phyloP scores from a whole-genome alignment of 495 filamentous ascomycete species.

The Penicillium bialowiezense region DNA sequence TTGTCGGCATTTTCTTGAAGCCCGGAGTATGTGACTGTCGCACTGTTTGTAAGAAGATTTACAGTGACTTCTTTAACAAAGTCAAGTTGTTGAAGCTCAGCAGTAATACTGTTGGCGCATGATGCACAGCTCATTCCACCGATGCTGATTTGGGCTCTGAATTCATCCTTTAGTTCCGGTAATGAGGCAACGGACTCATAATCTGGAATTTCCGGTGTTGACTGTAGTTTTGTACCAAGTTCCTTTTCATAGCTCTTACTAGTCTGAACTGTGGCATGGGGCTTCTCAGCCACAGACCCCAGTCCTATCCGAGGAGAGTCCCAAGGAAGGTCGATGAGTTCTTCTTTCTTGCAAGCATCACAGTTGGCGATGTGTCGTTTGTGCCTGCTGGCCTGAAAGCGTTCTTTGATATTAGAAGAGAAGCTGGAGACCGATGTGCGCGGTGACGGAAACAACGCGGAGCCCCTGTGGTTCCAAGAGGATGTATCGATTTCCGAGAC shows the following conservation, averaged over 20 bases:
- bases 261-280: not conserved
- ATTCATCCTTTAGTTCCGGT: conserved; percentile 18
- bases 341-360: conserved; percentile 47
- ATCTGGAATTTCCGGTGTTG: not conserved
- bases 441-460: conserved; percentile 21
- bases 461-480: conserved; percentile 29
- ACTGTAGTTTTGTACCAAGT: not conserved
- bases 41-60: conserved; percentile 59
- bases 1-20: conserved; percentile 39
- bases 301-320: conserved; percentile 7
- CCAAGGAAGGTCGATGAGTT: conserved; percentile 9
- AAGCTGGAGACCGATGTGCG: conserved; percentile 20
- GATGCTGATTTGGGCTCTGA: conserved; percentile 49
- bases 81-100: conserved; percentile 45
- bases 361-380: conserved; percentile 45
- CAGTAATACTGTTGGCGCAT: conserved; percentile 54
- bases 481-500: conserved; percentile 36
- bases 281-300: conserved; percentile 11
- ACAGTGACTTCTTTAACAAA: conserved; percentile 55
- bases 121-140: conserved; percentile 67
- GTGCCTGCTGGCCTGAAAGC: conserved; percentile 17
- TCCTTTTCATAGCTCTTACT: not conserved
- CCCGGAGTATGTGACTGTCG: conserved; percentile 44
- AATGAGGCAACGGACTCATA: not conserved
- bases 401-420: conserved; percentile 24